phyloP scores from a whole-genome alignment of 2,329 filamentous ascomycete genomes.

The Trichoderma sp. region DNA sequence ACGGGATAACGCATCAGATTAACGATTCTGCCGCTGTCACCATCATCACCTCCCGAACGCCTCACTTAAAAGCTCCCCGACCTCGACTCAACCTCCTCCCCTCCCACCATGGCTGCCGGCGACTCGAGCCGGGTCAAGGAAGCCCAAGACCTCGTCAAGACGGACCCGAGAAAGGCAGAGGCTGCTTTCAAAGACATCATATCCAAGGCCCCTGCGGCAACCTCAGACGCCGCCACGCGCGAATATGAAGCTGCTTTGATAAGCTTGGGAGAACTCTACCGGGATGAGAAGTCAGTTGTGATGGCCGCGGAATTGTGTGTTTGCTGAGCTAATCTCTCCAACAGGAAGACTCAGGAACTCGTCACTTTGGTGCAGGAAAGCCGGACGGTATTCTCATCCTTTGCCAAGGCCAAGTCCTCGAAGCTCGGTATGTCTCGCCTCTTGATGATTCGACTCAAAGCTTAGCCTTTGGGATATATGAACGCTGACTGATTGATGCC shows the following conservation, averaged over 20 bases:
- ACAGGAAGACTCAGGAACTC: conserved; percentile 76
- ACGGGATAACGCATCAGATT: neutral
- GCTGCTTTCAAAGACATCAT: conserved; percentile 86
- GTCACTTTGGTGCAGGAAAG: conserved; percentile 88
- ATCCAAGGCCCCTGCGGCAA: conserved; percentile 77
- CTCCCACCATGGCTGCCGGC: conserved; percentile 52
- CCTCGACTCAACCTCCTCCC: neutral
- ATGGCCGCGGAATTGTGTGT: neutral
- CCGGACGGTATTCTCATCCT: conserved; percentile 86
- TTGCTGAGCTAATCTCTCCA: neutral
- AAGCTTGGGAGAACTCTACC: conserved; percentile 86
- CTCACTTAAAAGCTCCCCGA: conserved; percentile 1
- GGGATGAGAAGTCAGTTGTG: conserved; percentile 71
- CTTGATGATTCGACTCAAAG: neutral
- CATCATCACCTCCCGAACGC: neutral
- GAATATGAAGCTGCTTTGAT: conserved; percentile 91
- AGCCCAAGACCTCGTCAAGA: conserved; percentile 79
- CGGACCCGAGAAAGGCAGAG: conserved; percentile 81
- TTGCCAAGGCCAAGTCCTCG: conserved; percentile 97
- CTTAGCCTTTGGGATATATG: neutral
- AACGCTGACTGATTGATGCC: neutral
- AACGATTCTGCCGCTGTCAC: neutral
- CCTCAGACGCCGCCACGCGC: conserved; percentile 77
- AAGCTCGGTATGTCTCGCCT: conserved; percentile 74
- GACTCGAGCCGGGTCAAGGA: conserved; percentile 73